These are phyloP conservation scores for Trichomonascaceae sp. DNA, from an alignment of 1,139 yeast species.

Conservation along the genomic window DNA sequence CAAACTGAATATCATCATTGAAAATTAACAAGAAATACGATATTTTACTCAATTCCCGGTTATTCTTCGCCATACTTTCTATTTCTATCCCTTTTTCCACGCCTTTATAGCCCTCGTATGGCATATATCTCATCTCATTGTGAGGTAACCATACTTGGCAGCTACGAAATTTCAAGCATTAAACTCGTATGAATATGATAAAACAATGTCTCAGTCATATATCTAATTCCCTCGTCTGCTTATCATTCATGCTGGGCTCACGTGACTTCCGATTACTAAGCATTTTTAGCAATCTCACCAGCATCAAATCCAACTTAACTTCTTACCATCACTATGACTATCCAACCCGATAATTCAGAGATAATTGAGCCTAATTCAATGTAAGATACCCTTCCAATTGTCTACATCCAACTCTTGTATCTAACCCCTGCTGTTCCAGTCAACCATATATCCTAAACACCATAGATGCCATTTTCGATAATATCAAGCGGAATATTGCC, in stretches of 20 bases:
- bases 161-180: too few species aligned
- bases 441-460: not conserved
- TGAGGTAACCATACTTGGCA: too few species aligned
- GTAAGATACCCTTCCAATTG: not conserved
- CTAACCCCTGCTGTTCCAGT: not conserved
- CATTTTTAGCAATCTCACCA: not conserved
- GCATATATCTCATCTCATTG: too few species aligned
- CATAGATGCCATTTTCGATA: constrained; percentile 1
- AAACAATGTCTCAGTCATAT: not conserved
- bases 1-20: too few species aligned
- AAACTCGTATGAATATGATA: too few species aligned
- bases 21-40: too few species aligned
- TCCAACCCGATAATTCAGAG: not conserved
- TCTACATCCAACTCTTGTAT: not conserved
- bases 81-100: too few species aligned
- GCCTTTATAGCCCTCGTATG: too few species aligned
- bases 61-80: too few species aligned
- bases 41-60: too few species aligned
- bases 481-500: not conserved
- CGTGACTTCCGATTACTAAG: not conserved
- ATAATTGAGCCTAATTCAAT: not conserved
- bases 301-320: not conserved
- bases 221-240: too few species aligned
- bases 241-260: too few species aligned
- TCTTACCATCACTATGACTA: not conserved